Percentiles rank a stretch among this genome's conserved stretches.
These are phyloP conservation scores for Chytridium lagenaria DNA, from an alignment of 371 early-diverging fungal genomes.

Conservation along the genomic window DNA sequence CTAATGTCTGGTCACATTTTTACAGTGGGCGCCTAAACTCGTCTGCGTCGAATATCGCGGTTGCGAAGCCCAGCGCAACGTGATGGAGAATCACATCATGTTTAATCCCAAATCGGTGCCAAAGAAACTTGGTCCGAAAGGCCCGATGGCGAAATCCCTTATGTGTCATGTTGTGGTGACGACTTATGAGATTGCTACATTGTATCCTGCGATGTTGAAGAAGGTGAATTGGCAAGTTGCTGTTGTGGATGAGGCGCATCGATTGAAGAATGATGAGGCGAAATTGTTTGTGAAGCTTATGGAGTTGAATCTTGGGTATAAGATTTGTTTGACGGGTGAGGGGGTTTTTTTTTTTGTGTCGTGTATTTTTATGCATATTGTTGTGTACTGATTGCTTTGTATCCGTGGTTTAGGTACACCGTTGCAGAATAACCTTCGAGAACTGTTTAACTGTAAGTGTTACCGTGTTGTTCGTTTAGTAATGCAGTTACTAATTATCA, in stretches of 20 bases:
- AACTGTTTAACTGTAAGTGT: slow-evolving; percentile 64
- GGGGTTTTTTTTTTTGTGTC: slow-evolving; percentile 57
- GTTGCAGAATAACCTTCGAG: slow-evolving; percentile 85
- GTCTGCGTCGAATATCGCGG: slow-evolving; percentile 75
- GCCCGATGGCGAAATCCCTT: slow-evolving; percentile 44
- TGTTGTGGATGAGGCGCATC: slow-evolving; percentile 87
- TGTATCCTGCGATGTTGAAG: slow-evolving; percentile 60
- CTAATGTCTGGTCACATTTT: too few relatives aligned
- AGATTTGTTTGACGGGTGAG: slow-evolving; percentile 76
- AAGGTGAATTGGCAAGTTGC: slow-evolving; percentile 67
- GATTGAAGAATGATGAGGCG: slow-evolving; percentile 79
- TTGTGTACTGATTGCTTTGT: not conserved
- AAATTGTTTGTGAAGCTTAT: slow-evolving; percentile 60
- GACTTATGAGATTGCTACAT: slow-evolving; percentile 74
- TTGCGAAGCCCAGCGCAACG: slow-evolving; percentile 52
- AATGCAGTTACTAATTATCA: not conserved
- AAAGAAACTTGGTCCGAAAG: not conserved
- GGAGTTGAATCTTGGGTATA: slow-evolving; percentile 44
- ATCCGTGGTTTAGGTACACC: slow-evolving; percentile 71
- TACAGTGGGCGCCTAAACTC: slow-evolving; percentile 65
- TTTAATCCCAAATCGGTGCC: not conserved
- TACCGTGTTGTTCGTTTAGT: not conserved
- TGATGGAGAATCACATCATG: slow-evolving; percentile 48
- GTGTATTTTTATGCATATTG: slow-evolving; percentile 56
- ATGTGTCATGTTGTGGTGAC: slow-evolving; percentile 75